Evolutionary conservation across 2,329 filamentous ascomycete genomes (phyloP), one percentile per base, ranked within the genome.

Genomic region (Lecanicillium sp.): DNA sequence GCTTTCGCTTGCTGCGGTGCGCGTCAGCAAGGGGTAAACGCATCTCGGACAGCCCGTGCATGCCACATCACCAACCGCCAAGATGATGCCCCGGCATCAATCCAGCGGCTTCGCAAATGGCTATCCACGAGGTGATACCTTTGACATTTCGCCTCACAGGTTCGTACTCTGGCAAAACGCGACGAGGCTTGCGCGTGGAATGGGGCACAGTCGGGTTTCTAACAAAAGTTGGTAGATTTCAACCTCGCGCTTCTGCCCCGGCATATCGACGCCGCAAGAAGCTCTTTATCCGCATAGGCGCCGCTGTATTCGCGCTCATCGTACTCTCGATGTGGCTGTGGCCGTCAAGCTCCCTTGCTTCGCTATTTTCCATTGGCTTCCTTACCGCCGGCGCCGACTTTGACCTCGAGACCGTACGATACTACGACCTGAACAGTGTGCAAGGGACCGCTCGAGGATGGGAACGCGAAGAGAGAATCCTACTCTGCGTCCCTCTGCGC

Each of bases 381-480:
- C 66, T 89, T 36, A 79, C 79, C 29, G 67, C 73, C 17, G 66
- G 69, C 37, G 79, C 82, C 37, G 81, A 85, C 49, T 76, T 87
- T 46, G 81, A 94, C 55, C 78, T 97, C 42, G 87, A 97, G 60
- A 97, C 90, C 2, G 86, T 98, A 44, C 86, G 90, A 59, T 97
- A 98, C 65, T 97, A 97, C 64, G 92, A 98, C 59, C 72, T 98
- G 46, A 84, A 83, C 49, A 87, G 92, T 58, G 87, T 94, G 5
- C 84, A 92, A 58, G 92, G 92, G 33, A 92, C 88, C 7, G 87
- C 86, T 37, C 81, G 85, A 48, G 94, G 92, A 5, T 98, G 92
- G 92, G 90, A 97, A 62, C 77, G 88, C 43, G 92, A 94, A 59
- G 92, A 98, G 66, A 80, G 92, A 47, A 95, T 98, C 49, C 72